Evolutionary conservation across 768 basidiomycete species (phyloP).

Genomic region (Atractiella rhizophila): DNA sequence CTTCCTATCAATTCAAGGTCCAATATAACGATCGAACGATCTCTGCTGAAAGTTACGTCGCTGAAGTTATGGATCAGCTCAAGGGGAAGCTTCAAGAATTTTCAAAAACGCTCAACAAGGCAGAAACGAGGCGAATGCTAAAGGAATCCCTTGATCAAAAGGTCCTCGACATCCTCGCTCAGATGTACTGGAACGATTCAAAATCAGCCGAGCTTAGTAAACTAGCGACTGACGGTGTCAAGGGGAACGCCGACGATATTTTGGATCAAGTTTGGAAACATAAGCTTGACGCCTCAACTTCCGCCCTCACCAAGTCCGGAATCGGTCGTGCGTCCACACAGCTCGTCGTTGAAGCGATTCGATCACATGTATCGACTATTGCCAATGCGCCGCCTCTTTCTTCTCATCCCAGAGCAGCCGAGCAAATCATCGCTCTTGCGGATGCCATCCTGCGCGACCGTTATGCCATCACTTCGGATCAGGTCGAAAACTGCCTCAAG

Average conservation of each 20-base stretch:
- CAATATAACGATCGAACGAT: conserved; percentile 89
- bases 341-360: conserved; percentile 77
- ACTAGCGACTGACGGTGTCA: conserved; percentile 25
- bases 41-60: conserved; percentile 86
- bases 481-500: conserved; percentile 98
- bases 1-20: conserved; percentile 96
- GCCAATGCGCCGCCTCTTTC: conserved; percentile 71
- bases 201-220: conserved; percentile 48
- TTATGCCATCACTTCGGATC: conserved; percentile 80
- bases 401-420: conserved; percentile 64
- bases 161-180: conserved; percentile 88
- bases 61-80: conserved; percentile 80
- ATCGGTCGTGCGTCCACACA: conserved; percentile 81
- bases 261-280: conserved; percentile 82
- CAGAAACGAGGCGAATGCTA: conserved; percentile 61
- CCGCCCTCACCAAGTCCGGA: conserved; percentile 80
- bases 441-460: conserved; percentile 81
- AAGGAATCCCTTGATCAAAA: conserved; percentile 86
- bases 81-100: conserved; percentile 68
- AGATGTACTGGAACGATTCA: conserved; percentile 80
- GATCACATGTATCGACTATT: conserved; percentile 44
- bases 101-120: conserved; percentile 61
- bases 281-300: conserved; percentile 82
- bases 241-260: conserved; percentile 24
- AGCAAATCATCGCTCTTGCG: conserved; percentile 71